Base-by-base conservation (phyloP, 2,329 filamentous ascomycete species). In the Epichloe sibirici region DNA sequence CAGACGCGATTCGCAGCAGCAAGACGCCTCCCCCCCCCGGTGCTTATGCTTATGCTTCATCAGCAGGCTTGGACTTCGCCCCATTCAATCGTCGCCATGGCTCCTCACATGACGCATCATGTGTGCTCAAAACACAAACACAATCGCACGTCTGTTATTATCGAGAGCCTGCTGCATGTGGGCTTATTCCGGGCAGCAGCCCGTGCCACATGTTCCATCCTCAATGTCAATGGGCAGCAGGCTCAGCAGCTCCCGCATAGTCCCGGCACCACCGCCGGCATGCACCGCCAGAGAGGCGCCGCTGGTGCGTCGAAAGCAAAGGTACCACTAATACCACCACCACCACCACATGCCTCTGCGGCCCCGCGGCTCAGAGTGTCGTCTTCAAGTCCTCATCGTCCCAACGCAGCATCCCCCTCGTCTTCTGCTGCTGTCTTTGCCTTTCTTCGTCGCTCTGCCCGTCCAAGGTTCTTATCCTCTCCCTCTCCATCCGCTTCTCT, bases 101-200 rank as follows among this genome's bases (percentile, higher is more conserved):
- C 52, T 39, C 42, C 42, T 40, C 45, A 31, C 40, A 42, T 37
- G 45, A 44, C 45, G 51, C 51, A 42, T n/a, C 40, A 38, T 49
- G 49, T 49, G 39, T 45, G 52, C 49, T 45, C 13, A 15, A 6
- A 31, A 25, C n/a, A 49, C 40, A 44, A 50, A 25, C 4, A 25
- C 23, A 25, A 25, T 46, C 45, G 52, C 49, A 40, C 40, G n/a
- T 43, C 48, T 23, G 25, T 17, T 13, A 25, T 25, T 4, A 4
- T 25, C 3, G 25, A 31, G n/a, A 45, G 39, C 3, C 4, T 25
- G 48, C 31, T 45, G 48, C 28, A 38, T 3, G 39, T 35, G 48
- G n/a, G n/a, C 9, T 49, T 17, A 8, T 31, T 13, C n/a, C 28
- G 28, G 28, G 44, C 9, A 13, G 44, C 44, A 35, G 28, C 25